Conservation (phyloP, 2,329 filamentous ascomycete species). For the Fusarium xyrophilum region DNA sequence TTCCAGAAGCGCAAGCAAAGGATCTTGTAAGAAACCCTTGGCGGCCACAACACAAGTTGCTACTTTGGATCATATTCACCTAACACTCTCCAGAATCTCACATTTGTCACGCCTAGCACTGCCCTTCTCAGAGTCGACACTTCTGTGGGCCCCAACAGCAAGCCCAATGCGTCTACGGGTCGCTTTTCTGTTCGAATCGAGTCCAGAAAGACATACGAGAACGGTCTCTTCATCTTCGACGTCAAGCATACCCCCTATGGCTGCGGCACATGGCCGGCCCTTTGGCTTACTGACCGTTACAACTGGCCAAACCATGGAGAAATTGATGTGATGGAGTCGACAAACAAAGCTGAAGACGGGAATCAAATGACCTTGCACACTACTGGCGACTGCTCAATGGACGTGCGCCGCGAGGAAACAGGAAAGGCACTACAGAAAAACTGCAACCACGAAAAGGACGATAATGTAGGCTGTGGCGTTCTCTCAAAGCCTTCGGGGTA, state of each 20-base stretch:
- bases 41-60: background rate
- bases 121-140: slow-evolving; percentile 69
- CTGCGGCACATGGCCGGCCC: slow-evolving; percentile 69
- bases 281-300: slow-evolving; percentile 68
- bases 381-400: slow-evolving; percentile 57
- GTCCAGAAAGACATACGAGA: slow-evolving; percentile 65
- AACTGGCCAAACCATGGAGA: slow-evolving; percentile 71
- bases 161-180: slow-evolving; percentile 62
- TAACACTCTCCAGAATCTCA: slow-evolving; percentile 61
- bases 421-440: slow-evolving; percentile 52
- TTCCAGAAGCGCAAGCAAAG: slow-evolving; percentile 51
- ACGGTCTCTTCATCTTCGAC: slow-evolving; percentile 73
- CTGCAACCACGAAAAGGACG: slow-evolving; percentile 59
- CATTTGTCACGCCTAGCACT: slow-evolving; percentile 60
- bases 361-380: slow-evolving; percentile 69
- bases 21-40: slow-evolving; percentile 48
- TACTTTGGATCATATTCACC: background rate
- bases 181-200: slow-evolving; percentile 69
- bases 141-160: slow-evolving; percentile 55
- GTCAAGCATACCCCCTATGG: slow-evolving; percentile 68
- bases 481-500: slow-evolving; percentile 52
- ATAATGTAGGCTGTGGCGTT: slow-evolving; percentile 66
- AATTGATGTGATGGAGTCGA: slow-evolving; percentile 68
- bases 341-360: slow-evolving; percentile 60
- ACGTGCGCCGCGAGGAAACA: slow-evolving; percentile 61